Conservation (phyloP, 495 filamentous ascomycete genomes). For the Penicillium chermesinum region DNA sequence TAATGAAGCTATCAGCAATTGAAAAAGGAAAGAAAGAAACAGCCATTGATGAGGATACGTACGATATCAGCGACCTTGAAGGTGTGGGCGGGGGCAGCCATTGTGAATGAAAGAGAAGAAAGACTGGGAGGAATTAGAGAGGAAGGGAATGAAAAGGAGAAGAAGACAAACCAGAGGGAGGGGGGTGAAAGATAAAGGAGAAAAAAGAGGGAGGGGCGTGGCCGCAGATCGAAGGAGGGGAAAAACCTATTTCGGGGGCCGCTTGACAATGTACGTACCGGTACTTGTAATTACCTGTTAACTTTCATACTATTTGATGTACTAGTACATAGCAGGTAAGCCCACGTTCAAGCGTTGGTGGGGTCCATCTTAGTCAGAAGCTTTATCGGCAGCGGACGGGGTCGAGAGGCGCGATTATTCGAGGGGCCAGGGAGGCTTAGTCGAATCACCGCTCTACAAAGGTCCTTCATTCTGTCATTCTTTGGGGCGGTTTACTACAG, state of each 20-base stretch:
- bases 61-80: slow-evolving; percentile 98
- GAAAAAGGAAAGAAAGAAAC: background rate
- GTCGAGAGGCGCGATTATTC: background rate
- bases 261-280: slow-evolving; percentile 4
- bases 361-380: slow-evolving; percentile 8
- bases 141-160: slow-evolving; percentile 1
- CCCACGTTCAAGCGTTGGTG: slow-evolving; percentile 9
- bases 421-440: background rate
- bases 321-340: slow-evolving; percentile 8
- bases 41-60: slow-evolving; percentile 24
- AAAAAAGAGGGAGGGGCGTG: slow-evolving; percentile 10
- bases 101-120: slow-evolving; percentile 18
- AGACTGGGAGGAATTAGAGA: slow-evolving; percentile 9
- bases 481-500: background rate
- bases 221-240: slow-evolving; percentile 17
- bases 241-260: slow-evolving; percentile 16
- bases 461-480: background rate
- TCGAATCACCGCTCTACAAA: background rate
- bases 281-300: slow-evolving; percentile 2
- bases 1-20: slow-evolving; percentile 28
- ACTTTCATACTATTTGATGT: slow-evolving; percentile 1
- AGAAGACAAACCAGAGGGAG: slow-evolving; percentile 4
- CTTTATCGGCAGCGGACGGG: slow-evolving; percentile 3
- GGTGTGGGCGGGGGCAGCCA: slow-evolving; percentile 77
- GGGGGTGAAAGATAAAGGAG: slow-evolving; percentile 2